Evolutionary conservation across 495 filamentous ascomycete species (phyloP), one percentile per base, ranked within the genome.

Genomic region (Schizothecium vesticola): DNA sequence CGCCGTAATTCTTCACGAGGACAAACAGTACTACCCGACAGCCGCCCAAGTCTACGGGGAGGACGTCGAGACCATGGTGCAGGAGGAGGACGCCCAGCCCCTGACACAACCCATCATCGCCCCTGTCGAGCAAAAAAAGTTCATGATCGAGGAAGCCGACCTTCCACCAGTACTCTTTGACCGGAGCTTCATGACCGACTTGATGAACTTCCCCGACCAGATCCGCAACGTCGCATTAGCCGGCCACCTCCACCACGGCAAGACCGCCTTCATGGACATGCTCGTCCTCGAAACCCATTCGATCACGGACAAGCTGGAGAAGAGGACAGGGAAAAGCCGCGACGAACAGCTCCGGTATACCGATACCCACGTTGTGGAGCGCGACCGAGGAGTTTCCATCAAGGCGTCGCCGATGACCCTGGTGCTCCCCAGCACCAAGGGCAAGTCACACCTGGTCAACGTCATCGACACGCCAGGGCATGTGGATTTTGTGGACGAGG

Each of bases 241-340:
- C 11, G 95, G 95, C 61, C 94, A 98, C 80, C 79, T 99, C 43
- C 95, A 99, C 74, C 95, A 99, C 80, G 95, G 95, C 66, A 99
- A 99, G 82, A 98, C 95, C 21, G 92, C 94, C 1, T 90, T 99
- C 68, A 94, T 97, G 92, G 95, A 99, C 77, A 98, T 97, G 93
- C 81, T 99, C 56, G 95, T 99, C 3, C 82, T 92, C 73, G 91
- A 98, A 78, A 99, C 95, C 59, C 96, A 99, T 73, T 91, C 96
- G 66, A 86, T 97, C 56, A 82, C 86, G 51, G 91, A 91, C 59
- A 83, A 88, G 70, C 78, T 94, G 66, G 89, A 95, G 31, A 93
- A 90, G 79, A 88, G 87, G 74, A 89, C 82, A 56, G 94, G 94
- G 2, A 91, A 86, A 79, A 92, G 89, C 75, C 85, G 89, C 61